Evolutionary conservation across 805 yeast genomes (phyloP), one percentile per base, ranked within the genome.

Genomic region (Lachancea sp.): DNA sequence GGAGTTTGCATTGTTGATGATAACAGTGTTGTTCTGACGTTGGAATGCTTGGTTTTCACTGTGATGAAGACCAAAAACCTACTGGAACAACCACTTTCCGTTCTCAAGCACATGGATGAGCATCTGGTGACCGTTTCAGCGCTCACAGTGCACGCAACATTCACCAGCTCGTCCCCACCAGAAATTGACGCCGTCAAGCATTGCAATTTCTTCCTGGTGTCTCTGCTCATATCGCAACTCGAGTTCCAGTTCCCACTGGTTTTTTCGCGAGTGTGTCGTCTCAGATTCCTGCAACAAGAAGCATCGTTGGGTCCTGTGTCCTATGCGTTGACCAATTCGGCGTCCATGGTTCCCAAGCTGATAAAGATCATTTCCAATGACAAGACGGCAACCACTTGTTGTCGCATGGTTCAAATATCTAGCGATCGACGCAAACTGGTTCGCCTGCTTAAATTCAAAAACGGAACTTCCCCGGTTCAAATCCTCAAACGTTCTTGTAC

Each of bases 171-270:
- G 13, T 15, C 37, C 4, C 5, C 18, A 12, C 15, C 12, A 2
- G 29, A 11, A 20, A 4, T n/a, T 12, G 32, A 35, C 19, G 42
- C 34, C 3, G n/a, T 51, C 9, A 32, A 45, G 6, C 60, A 55
- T 22, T 42, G 57, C 36, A 60, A 60, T 34, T 62, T 59, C 31
- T 63, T 49, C 47, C 29, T 59, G 15, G 36, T 52, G 2, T 62
- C 65, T 1, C 45, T 65, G 26, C 33, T 65, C 10, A n/a, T 62
- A 2, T 59, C 66, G 0, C 61, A 66, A 37, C 49, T 66, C 41
- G 71, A 67, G 41, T 61, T 63, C 35, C 58, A 56, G 31, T 59
- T 56, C 46, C 70, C 71, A 3, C 45, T 66, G 20, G 58, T 63
- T 4, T 67, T 66, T 41, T 64, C 62, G 12, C 43, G 42, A 18